Evolutionary conservation across 257 asterid species (phyloP).

Genomic region (Leonotis leonurus): DNA sequence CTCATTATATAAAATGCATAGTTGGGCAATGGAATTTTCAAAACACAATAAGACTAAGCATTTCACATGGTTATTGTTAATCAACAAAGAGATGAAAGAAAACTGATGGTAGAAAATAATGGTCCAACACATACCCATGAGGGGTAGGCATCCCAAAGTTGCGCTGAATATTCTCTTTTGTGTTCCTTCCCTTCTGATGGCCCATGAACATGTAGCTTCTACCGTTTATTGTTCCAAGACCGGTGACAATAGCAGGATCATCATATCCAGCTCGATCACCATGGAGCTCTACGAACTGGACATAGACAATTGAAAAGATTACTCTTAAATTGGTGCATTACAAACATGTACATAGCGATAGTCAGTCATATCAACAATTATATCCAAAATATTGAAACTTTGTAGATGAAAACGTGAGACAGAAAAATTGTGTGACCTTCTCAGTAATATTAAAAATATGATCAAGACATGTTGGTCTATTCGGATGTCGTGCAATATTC

Average conservation of each 20-base stretch:
- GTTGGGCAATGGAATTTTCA: not conserved
- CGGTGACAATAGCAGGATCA: constrained; percentile 87
- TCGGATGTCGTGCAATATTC: constrained; percentile 76
- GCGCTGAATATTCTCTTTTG: constrained; percentile 81
- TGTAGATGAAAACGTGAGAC: not conserved
- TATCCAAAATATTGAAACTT: not conserved
- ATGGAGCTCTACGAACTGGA: constrained; percentile 89
- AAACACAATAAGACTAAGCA: not conserved
- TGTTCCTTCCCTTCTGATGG: constrained; percentile 85
- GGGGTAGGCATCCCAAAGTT: constrained; percentile 99
- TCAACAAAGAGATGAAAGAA: not conserved
- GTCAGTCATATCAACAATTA: not conserved
- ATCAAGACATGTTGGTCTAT: constrained; percentile 89
- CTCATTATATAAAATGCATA: not conserved
- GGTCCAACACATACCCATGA: constrained; percentile 60
- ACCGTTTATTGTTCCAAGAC: constrained; percentile 81
- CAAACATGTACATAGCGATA: no score
- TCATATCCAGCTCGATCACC: constrained; percentile 92
- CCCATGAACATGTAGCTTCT: constrained; percentile 86
- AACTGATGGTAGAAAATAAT: not conserved
- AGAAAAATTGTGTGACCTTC: constrained; percentile 33
- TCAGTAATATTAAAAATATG: constrained; percentile 83
- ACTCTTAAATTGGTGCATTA: not conserved
- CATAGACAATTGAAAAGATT: not conserved
- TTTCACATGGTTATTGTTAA: not conserved